Evolutionary conservation across 2,329 filamentous ascomycete species (phyloP).

Genomic region (Xylariaceae sp.): DNA sequence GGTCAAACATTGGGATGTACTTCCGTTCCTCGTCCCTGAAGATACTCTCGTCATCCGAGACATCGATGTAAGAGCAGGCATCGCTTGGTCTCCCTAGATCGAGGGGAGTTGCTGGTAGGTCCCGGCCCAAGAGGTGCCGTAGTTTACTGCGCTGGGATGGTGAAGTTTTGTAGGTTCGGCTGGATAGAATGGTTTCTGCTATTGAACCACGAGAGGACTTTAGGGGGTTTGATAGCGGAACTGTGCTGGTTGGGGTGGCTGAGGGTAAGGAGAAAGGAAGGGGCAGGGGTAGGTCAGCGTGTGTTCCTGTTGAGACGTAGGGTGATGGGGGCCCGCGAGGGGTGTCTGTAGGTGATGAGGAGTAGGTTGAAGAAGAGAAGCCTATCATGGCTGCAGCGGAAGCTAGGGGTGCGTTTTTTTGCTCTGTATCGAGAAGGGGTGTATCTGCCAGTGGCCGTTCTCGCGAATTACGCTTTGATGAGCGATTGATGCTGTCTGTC

Average conservation of each 20-base stretch:
- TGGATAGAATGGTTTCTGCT: conserved; percentile 33
- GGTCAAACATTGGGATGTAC: conserved; percentile 48
- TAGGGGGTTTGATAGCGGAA: conserved; percentile 28
- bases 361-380: conserved; percentile 11
- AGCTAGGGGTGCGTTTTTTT: conserved; percentile 22
- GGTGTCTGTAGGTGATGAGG: not conserved
- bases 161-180: conserved; percentile 25
- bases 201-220: conserved; percentile 15
- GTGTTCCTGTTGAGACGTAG: conserved; percentile 17
- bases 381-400: conserved; percentile 26
- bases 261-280: not conserved
- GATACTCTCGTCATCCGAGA: conserved; percentile 34
- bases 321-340: not conserved
- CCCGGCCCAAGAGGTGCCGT: conserved; percentile 22
- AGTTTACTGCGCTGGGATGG: conserved; percentile 33
- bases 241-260: conserved; percentile 8
- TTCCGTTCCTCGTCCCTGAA: conserved; percentile 49
- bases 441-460: conserved; percentile 14
- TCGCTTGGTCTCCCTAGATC: not conserved
- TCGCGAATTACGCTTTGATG: not conserved
- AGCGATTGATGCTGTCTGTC: not conserved
- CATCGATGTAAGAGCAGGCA: conserved; percentile 21
- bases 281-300: conserved; percentile 6
- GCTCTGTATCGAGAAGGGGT: conserved; percentile 17
- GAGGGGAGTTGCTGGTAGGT: conserved; percentile 7